Evolutionary conservation across 768 basidiomycete species (phyloP), one percentile per base, ranked within the genome.

Genomic region (Serendipita sp.): DNA sequence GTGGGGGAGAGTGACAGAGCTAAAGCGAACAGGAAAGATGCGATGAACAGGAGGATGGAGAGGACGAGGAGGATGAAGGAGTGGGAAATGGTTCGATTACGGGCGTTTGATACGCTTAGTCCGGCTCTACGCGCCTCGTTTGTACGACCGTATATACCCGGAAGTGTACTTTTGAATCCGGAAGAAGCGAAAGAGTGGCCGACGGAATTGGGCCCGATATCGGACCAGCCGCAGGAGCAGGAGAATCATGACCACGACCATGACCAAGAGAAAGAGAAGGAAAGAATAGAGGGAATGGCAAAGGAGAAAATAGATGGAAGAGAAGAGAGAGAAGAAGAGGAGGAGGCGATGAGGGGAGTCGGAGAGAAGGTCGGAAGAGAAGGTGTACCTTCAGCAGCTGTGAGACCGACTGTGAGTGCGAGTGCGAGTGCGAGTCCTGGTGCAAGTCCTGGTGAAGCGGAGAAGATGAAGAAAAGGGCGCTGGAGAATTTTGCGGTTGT

Each of bases 401-500:
- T 24, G 24, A 24, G 24, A n/a, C n/a, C n/a, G n/a, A n/a, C n/a
- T 24, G 24, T 1, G 24, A 24, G 24, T 24, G 24, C 24, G 24
- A 24, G 24, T 24, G 24, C 2, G 24, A 24, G 24, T 24, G 24
- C 24, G 24, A 24, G 24, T 24, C 24, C 24, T 24, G 24, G 24
- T 24, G 24, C 24, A 24, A 24, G 24, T 24, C 24, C 24, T 24
- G 64, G 74, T 76, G 67, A 24, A 24, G 78, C 75, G n/a, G 74
- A 74, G 73, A 72, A 70, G 72, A 75, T 79, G 63, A 76, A 81
- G 76, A 77, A 81, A 63, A 71, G 62, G 41, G 86, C 89, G 37
- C 72, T 86, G 66, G 68, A 72, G 7, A 87, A 88, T 70, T 92
- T 90, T 68, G 83, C 86, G 16, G 71, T 92, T 70, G 68, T 92